Evolutionary conservation across 2,329 filamentous ascomycete species (phyloP), one percentile per base, ranked within the genome.

Genomic region (Epichloe bromicola): DNA sequence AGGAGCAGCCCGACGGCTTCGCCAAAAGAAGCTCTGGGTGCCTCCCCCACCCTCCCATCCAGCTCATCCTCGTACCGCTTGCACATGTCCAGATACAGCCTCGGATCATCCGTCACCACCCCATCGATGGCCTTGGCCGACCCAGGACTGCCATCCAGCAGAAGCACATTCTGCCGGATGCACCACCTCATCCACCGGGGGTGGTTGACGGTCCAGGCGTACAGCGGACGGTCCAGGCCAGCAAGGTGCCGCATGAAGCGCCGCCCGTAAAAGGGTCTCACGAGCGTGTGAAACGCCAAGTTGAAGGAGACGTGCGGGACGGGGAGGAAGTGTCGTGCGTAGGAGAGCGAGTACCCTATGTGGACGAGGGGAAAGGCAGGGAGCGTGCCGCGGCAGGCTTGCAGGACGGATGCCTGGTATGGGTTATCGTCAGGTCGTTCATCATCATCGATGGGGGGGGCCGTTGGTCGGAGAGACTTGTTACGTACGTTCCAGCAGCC

Each of bases 121-220:
- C 87, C 90, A 58, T 95, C 86, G 1, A 95, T 70, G 33, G 65
- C 10, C 23, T 26, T 26, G 23, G 23, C 23, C 23, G 23, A 26
- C 23, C 0, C 23, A 12, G 40, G 7, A 3, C 1, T n/a, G 2
- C 19, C 17, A 14, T 14, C 33, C 42, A 2, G 19, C 5, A 15
- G 30, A 26, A 26, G 1, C 6, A 6, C 17, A 14, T 67, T 66
- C 54, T 62, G 61, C 4, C 59, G 57, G 36, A 95, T 79, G 56
- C 80, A 77, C 88, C 88, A 95, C 59, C 81, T 76, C 90, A 97
- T 96, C 67, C 81, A 78, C 47, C 74, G 72, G 55, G 79, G 76
- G 14, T 85, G 77, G 63, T 97, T 95, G 48, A 95, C 86, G 0
- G 90, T 96, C 91, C 91, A 97, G 0, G 81, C 77, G 59, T 85